phyloP scores from a whole-genome alignment of 2,329 filamentous ascomycete species.

The Ceratocystis lukuohia region DNA sequence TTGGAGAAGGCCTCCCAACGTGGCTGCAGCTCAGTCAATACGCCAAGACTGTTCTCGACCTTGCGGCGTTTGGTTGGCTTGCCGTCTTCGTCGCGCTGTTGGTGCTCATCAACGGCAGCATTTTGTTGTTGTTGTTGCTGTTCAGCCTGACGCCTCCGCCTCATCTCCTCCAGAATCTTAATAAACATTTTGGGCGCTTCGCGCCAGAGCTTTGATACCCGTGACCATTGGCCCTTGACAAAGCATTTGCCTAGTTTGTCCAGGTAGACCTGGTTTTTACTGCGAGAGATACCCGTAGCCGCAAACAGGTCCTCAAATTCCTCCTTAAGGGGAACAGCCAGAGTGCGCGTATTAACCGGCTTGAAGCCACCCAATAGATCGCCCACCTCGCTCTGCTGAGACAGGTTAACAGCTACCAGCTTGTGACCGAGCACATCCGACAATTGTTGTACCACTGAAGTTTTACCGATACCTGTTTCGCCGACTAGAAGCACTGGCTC shows the following conservation, averaged over 20 bases:
- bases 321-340: slow-evolving; percentile 82
- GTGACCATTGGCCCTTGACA: slow-evolving; percentile 74
- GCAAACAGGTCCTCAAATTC: slow-evolving; percentile 85
- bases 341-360: slow-evolving; percentile 75
- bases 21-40: slow-evolving; percentile 41
- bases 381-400: slow-evolving; percentile 94
- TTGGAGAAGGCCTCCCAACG: slow-evolving; percentile 72
- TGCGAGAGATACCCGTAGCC: slow-evolving; percentile 68
- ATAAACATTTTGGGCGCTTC: slow-evolving; percentile 82
- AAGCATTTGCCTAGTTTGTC: slow-evolving; percentile 68
- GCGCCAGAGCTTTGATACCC: slow-evolving; percentile 71
- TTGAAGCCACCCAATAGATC: slow-evolving; percentile 94
- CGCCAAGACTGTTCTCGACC: slow-evolving; percentile 47
- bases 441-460: slow-evolving; percentile 85
- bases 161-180: slow-evolving; percentile 46
- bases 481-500: slow-evolving; percentile 92
- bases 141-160: slow-evolving; percentile 29
- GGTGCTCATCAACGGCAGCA: slow-evolving; percentile 21
- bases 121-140: slow-evolving; percentile 24
- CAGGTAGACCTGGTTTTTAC: slow-evolving; percentile 78
- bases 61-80: slow-evolving; percentile 54
- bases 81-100: slow-evolving; percentile 28
- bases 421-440: slow-evolving; percentile 73
- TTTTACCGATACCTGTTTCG: slow-evolving; percentile 97
- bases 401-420: slow-evolving; percentile 85